A percentile compares a stretch with the other conserved stretches of the same genome.
Conservation (phyloP, 2,329 filamentous ascomycete species). For the Diaporthe destruens region DNA sequence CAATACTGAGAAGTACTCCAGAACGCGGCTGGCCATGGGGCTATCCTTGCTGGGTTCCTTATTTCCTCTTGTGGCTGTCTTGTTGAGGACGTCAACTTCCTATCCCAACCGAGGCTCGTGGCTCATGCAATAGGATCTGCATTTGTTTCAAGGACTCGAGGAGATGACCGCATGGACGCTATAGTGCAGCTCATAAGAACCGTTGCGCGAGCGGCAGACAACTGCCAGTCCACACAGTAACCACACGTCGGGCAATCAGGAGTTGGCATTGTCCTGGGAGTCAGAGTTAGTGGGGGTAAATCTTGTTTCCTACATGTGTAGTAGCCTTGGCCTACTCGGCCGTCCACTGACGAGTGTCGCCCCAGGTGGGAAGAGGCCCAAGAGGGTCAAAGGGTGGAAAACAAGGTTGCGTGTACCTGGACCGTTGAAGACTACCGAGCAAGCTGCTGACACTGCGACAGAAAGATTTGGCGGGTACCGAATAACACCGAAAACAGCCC, state of each 20-base stretch:
- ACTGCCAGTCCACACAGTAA: constrained; percentile 1
- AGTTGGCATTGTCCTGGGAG: constrained; percentile 6
- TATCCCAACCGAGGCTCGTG: not conserved
- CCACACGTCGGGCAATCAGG: not conserved
- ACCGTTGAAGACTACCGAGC: constrained; percentile 27
- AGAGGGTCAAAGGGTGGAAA: constrained; percentile 27
- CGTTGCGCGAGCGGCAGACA: constrained; percentile 16
- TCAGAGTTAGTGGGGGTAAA: constrained; percentile 9
- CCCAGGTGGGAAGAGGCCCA: constrained; percentile 27
- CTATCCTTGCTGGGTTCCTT: constrained; percentile 1
- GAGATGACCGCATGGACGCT: constrained; percentile 23
- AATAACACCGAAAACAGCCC: constrained; percentile 28
- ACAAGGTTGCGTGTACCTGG: constrained; percentile 36
- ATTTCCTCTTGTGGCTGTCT: constrained; percentile 3
- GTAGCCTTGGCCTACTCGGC: constrained; percentile 17
- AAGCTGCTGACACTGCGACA: constrained; percentile 11
- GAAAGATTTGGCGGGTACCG: constrained; percentile 14
- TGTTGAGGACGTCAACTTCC: not conserved
- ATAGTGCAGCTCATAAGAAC: constrained; percentile 17
- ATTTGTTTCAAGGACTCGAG: constrained; percentile 21
- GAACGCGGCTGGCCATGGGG: not conserved
- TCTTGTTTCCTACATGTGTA: constrained; percentile 35
- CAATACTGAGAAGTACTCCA: not conserved
- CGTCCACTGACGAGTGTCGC: constrained; percentile 6
- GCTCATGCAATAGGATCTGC: not conserved